Evolutionary conservation across 495 filamentous ascomycete genomes (phyloP).

Genomic region (Aspergillus haitiensis): DNA sequence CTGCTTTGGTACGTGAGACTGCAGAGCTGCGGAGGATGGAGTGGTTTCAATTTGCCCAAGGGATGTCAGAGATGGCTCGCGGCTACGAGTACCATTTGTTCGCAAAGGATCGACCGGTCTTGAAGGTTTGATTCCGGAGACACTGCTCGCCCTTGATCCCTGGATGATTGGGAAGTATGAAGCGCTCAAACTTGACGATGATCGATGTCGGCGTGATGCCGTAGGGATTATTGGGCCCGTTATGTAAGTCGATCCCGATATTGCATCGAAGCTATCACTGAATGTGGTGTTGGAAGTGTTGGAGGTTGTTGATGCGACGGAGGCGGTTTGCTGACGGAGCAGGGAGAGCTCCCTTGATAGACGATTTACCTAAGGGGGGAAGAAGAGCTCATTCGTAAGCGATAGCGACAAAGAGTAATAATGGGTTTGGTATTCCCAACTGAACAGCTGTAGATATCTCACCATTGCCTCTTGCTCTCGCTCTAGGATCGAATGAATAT

Average conservation of each 20-base stretch:
- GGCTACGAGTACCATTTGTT: conserved; percentile 29
- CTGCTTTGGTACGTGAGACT: conserved; percentile 24
- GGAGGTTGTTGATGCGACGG: conserved; percentile 77
- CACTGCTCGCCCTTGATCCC: conserved; percentile 43
- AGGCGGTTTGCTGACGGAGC: conserved; percentile 79
- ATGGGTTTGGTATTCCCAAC: too few relatives aligned
- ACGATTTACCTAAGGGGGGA: conserved; percentile 70
- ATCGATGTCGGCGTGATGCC: conserved; percentile 62
- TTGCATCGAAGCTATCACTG: conserved; percentile 50
- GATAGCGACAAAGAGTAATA: background rate
- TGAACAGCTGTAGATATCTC: conserved; percentile 28
- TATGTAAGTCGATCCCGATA: conserved; percentile 48
- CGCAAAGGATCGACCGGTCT: conserved; percentile 31
- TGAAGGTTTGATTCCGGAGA: conserved; percentile 50
- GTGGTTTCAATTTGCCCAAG: conserved; percentile 44
- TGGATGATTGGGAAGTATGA: conserved; percentile 49
- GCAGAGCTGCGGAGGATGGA: conserved; percentile 35
- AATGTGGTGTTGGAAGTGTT: conserved; percentile 62
- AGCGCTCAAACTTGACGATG: conserved; percentile 61
- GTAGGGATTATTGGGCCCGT: conserved; percentile 55
- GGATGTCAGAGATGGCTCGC: conserved; percentile 46
- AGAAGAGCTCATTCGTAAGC: background rate
- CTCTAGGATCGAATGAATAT: conserved; percentile 82
- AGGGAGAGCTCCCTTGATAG: conserved; percentile 80
- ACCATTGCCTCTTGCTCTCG: conserved; percentile 95